Percentiles rank a stretch among this genome's conserved stretches.
These are phyloP conservation scores for Candida sakaeoensis DNA, from an alignment of 805 yeast species.

Conservation along the genomic window DNA sequence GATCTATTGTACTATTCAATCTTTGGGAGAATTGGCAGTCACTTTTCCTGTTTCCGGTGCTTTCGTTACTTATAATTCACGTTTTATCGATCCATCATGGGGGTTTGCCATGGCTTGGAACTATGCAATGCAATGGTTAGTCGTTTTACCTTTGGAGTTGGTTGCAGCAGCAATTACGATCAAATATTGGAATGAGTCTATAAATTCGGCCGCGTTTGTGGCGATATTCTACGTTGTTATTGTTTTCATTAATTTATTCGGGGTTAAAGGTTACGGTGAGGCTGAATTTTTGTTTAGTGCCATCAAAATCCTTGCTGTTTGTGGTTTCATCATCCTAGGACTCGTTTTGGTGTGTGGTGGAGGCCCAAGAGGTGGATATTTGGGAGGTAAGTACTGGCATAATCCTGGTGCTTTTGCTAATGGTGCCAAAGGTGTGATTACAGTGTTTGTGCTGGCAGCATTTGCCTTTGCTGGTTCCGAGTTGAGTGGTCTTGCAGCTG, in stretches of 20 bases:
- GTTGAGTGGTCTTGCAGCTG: constrained; percentile 35
- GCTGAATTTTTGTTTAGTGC: constrained; percentile 49
- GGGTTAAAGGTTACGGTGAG: constrained; percentile 56
- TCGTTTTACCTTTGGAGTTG: constrained; percentile 53
- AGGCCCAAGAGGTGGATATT: constrained; percentile 44
- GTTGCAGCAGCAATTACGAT: constrained; percentile 56
- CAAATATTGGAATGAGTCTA: constrained; percentile 47
- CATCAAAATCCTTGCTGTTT: constrained; percentile 45
- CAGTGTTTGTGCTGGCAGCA: constrained; percentile 37
- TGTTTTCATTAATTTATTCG: constrained; percentile 46
- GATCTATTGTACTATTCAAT: constrained; percentile 54
- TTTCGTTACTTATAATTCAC: constrained; percentile 54
- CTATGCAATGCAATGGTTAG: constrained; percentile 26
- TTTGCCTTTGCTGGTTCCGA: constrained; percentile 37
- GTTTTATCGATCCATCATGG: constrained; percentile 57
- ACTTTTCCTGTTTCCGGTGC: constrained; percentile 65
- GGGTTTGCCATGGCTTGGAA: constrained; percentile 46
- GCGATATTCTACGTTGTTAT: constrained; percentile 47
- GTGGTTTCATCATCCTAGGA: constrained; percentile 46
- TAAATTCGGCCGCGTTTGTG: constrained; percentile 58
- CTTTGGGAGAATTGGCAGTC: constrained; percentile 57
- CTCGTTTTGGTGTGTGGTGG: constrained; percentile 50
- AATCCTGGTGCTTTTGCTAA: constrained; percentile 39
- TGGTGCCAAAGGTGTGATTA: constrained; percentile 38
- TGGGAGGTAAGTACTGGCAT: constrained; percentile 47